A percentile compares a stretch with the other conserved stretches of the same genome.
Conservation (phyloP, 2,329 filamentous ascomycete genomes). For the Coleophoma eucalyptorum region DNA sequence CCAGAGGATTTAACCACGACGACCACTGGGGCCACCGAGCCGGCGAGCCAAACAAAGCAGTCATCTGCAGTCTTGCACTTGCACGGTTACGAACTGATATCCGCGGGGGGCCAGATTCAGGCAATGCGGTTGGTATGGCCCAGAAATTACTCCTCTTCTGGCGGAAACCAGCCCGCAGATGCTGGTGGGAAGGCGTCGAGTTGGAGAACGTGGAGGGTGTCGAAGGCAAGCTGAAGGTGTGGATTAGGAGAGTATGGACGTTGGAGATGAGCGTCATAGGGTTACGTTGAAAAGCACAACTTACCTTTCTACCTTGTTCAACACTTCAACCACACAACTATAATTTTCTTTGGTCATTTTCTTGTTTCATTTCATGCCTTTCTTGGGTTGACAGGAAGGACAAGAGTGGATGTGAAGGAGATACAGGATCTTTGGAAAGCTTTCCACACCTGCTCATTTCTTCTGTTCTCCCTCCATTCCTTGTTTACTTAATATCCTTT, state of each 20-base stretch:
- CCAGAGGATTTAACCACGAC: conserved; percentile 91
- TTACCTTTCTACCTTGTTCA: not conserved
- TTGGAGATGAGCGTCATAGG: conserved; percentile 97
- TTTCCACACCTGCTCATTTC: too few relatives aligned
- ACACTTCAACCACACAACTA: not conserved
- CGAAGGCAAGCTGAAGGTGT: conserved; percentile 90
- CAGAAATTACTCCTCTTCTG: conserved; percentile 97
- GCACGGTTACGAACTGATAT: conserved; percentile 92
- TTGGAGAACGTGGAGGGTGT: conserved; percentile 86
- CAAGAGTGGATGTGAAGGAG: too few relatives aligned
- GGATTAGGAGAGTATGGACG: conserved; percentile 98
- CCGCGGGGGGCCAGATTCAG: conserved; percentile 70
- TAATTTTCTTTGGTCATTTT: not conserved
- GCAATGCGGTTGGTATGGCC: conserved; percentile 90
- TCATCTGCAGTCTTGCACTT: conserved; percentile 93
- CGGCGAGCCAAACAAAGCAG: conserved; percentile 96
- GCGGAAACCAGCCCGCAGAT: conserved; percentile 92
- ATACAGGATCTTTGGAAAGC: too few relatives aligned
- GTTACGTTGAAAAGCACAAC: conserved; percentile 50
- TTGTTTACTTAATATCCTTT: too few relatives aligned
- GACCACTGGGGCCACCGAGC: conserved; percentile 95
- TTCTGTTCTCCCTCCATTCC: too few relatives aligned
- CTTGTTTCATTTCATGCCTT: too few relatives aligned
- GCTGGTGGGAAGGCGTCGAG: conserved; percentile 99
- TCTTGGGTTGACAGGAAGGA: too few relatives aligned